Evolutionary conservation across 306 rosid species (phyloP).

Genomic region (Cucumis sativus): Cucumber_9930_V3 NC_026657.2:5492001-5492500

Average conservation of each 20-base stretch:
- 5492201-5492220: not conserved
- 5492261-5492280: slow-evolving; percentile 13
- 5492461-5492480: not conserved
- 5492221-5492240: not conserved
- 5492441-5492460: not conserved
- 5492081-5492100: no score
- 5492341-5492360: slow-evolving; percentile 28
- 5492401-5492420: slow-evolving; percentile 41
- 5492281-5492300: slow-evolving; percentile 22
- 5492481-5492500: slow-evolving; percentile 16
- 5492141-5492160: no score
- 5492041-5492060: no score
- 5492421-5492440: slow-evolving; percentile 1
- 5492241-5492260: not conserved
- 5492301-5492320: slow-evolving; percentile 35
- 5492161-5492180: not conserved
- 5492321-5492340: slow-evolving; percentile 34
- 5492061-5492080: no score
- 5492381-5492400: slow-evolving; percentile 29
- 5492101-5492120: no score
- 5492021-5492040: no score
- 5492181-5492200: not conserved
- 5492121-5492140: no score
- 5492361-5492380: slow-evolving; percentile 26
- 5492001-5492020: no score